Percentiles rank a stretch among this genome's conserved stretches.
Conservation (phyloP, 179 eudicot species). For the Patellifolia procumbens region DNA sequence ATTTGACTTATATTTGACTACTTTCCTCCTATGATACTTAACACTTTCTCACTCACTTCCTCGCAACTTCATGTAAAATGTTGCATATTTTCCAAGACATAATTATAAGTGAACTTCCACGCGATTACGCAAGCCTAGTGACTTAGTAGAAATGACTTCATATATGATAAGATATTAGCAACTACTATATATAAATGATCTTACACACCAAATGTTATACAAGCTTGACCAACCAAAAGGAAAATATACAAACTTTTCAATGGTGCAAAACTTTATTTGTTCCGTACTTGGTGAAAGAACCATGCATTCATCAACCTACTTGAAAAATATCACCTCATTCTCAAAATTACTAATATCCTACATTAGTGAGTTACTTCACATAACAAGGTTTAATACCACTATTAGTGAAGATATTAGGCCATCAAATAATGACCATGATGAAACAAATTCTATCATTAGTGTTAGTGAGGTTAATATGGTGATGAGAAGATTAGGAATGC, state of each 20-base stretch:
- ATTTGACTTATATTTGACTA: background rate
- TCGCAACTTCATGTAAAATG: background rate
- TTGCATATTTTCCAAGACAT: background rate
- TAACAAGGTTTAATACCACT: background rate
- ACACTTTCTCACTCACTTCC: background rate
- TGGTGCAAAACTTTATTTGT: background rate
- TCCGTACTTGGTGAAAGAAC: background rate
- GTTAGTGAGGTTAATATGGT: conserved; percentile 23
- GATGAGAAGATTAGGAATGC: conserved; percentile 6
- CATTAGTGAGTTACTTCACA: background rate
- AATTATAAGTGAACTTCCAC: background rate
- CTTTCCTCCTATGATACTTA: background rate
- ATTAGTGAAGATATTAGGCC: background rate
- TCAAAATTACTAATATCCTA: background rate
- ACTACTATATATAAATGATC: too few relatives aligned
- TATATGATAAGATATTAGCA: too few relatives aligned
- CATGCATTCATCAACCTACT: conserved; percentile 6
- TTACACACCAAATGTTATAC: background rate
- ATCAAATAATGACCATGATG: background rate
- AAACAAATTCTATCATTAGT: background rate
- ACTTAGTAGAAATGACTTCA: background rate
- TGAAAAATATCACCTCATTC: background rate
- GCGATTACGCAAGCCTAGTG: background rate
- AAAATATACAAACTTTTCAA: too few relatives aligned
- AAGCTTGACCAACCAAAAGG: background rate